Evolutionary conservation across 805 yeast genomes (phyloP), one percentile per base, ranked within the genome.

Genomic region (Jamesozyma hellenica): DNA sequence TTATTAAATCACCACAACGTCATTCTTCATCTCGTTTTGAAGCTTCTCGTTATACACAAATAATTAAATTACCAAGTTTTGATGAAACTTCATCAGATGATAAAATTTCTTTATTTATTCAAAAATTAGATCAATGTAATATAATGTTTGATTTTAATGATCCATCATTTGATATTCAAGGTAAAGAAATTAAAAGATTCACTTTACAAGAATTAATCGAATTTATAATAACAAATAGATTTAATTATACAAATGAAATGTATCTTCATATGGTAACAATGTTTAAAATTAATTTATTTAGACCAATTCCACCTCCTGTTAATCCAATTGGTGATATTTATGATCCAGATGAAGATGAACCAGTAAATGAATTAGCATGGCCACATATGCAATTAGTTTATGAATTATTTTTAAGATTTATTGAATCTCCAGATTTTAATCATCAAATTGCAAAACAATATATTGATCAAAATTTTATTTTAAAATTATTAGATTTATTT

Each of bases 261-360:
- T 92, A 92, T 61, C 72, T 72, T 39, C 85, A 81, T 53, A 94
- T 90, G 41, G 87, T 88, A 32, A 74, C 74, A 17, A 90, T 92
- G 96, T 92, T 88, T 63, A 80, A 77, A 53, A 74, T 72, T 43
- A 92, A 92, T 63, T 71, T 92, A 41, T 88, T 92, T 63, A 75
- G 98, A 55, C 95, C 97, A 26, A 86, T 92, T 36, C 97, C 98
- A 3, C 98, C 98, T 1, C 96, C 97, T 1, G 95, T 88, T 28
- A 92, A 92, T 59, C 97, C 97, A 4, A 74, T 88, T 34, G 98
- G 98, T 29, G 98, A 92, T 48, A 75, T 90, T 30, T 92, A 75
- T 61, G 98, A 92, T 54, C 98, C 98, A 1, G 98, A 92, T 64
- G 98, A 92, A 64, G 98, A 92, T 66, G 98, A 92, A 63, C 97